These are phyloP conservation scores for Cajanus cajan DNA, from an alignment of 306 rosid species.

Conservation along the genomic window DNA sequence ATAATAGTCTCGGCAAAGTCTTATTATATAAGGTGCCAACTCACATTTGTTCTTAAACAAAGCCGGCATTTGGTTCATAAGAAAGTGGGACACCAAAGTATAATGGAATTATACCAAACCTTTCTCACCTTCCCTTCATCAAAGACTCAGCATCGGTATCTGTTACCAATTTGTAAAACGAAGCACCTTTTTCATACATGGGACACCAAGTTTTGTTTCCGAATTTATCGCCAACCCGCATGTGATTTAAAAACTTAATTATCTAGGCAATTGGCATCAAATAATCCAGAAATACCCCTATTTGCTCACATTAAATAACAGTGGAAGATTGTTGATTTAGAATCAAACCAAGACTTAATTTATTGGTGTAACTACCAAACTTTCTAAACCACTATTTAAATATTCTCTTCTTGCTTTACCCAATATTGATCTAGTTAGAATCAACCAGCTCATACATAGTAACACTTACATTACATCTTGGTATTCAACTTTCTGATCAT, in stretches of 20 bases:
- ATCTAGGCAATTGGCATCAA: neutral
- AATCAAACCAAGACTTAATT: neutral
- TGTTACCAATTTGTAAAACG: conserved; percentile 16
- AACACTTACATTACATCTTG: neutral
- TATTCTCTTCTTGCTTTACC: conserved; percentile 13
- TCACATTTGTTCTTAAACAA: conserved; percentile 37
- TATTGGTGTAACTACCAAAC: conserved; percentile 20
- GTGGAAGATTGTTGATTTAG: neutral
- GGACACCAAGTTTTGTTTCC: conserved; percentile 28
- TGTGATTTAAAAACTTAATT: neutral
- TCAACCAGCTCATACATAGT: neutral
- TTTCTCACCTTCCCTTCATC: conserved; percentile 20
- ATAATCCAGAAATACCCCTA: conserved; percentile 9
- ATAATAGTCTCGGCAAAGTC: conserved; percentile 7
- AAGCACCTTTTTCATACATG: conserved; percentile 19
- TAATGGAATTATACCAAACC: conserved; percentile 33
- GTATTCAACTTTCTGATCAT: conserved; percentile 1
- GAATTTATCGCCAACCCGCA: conserved; percentile 10
- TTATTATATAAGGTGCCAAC: conserved; percentile 39
- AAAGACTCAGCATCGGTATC: conserved; percentile 31
- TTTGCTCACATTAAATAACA: conserved; percentile 9
- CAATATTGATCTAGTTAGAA: conserved; percentile 30
- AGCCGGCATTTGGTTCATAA: conserved; percentile 22
- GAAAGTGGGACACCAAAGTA: conserved; percentile 31
- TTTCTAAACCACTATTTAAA: neutral